These are phyloP conservation scores for Blakeslea trispora DNA, from an alignment of 371 early-diverging fungal genomes.

Conservation along the genomic window DNA sequence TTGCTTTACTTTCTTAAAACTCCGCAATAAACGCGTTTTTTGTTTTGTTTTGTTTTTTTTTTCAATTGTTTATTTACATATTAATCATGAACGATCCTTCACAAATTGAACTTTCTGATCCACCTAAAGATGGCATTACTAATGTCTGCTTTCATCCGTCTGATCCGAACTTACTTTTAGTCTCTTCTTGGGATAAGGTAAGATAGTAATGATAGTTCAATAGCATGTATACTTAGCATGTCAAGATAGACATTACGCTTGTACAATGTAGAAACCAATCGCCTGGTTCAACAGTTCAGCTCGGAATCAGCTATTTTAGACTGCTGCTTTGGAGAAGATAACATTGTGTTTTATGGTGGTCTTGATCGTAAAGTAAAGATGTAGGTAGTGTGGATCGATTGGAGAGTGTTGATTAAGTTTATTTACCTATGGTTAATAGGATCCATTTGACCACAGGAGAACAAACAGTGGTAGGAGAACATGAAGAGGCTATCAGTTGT, in stretches of 20 bases:
- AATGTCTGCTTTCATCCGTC: conserved; percentile 68
- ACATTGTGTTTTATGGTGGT: conserved; percentile 67
- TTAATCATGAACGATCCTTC: conserved; percentile 23
- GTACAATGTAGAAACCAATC: conserved; percentile 74
- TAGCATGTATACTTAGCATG: background rate
- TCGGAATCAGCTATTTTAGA: conserved; percentile 76
- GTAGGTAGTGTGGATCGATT: conserved; percentile 38
- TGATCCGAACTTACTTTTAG: conserved; percentile 67
- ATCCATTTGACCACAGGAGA: conserved; percentile 53
- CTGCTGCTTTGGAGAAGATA: conserved; percentile 64
- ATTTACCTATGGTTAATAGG: no score
- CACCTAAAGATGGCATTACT: conserved; percentile 89
- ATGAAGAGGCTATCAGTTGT: conserved; percentile 63
- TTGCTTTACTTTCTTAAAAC: background rate
- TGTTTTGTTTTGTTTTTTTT: conserved; percentile 5
- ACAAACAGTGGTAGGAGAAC: conserved; percentile 48
- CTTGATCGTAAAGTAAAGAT: conserved; percentile 63
- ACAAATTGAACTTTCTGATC: conserved; percentile 74
- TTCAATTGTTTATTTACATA: background rate
- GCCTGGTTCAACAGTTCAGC: conserved; percentile 52
- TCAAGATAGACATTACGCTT: conserved; percentile 67
- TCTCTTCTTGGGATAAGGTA: conserved; percentile 91
- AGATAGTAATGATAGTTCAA: conserved; percentile 1
- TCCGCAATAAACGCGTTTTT: no score
- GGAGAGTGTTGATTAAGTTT: no score